Evolutionary conservation across 2,329 filamentous ascomycete genomes (phyloP), one percentile per base, ranked within the genome.

Genomic region (Paraphaeosphaeria minitans): DNA sequence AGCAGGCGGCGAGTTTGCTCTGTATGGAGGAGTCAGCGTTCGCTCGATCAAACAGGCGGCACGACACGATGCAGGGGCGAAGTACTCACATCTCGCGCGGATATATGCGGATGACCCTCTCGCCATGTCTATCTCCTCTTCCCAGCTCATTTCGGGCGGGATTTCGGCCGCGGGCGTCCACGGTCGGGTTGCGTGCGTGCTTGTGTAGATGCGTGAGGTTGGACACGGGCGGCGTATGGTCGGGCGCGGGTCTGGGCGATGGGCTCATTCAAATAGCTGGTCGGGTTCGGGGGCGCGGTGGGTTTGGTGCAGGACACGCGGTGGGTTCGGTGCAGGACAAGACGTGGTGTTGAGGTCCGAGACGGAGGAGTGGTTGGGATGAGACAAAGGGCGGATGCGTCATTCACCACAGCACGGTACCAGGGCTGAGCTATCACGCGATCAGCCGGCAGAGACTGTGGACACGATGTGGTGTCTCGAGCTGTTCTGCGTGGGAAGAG

Each of bases 111-210:
- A 74, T 77, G 68, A 76, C 72, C 58, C 71, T 66, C 62, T 73
- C 71, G 39, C 71, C 75, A 61, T 68, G 67, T 60, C 72, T 76
- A 73, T 75, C 71, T 73, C 70, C 62, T 76, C 75, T 74, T 76
- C 75, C 75, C 75, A 77, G 59, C 74, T 78, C 75, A 78, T 78
- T 58, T 68, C 73, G 72, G 67, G 74, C 72, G 57, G 66, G 69
- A 63, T 76, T 71, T 60, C 75, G 73, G 53, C 74, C 74, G 61
- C 73, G 75, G 24, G 70, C 70, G 66, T 78, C 75, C 61, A 73
- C 67, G 51, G 69, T 66, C 66, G 71, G 74, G 60, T 63, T 65
- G 59, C 70, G 72, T 58, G 75, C 71, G 50, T 78, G 72, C 56
- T 73, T 69, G 63, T 76, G 68, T 53, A 75, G 69, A 65, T 71